These are phyloP conservation scores for Fusarium sp. DNA, from an alignment of 2,329 filamentous ascomycete genomes.

Conservation along the genomic window DNA sequence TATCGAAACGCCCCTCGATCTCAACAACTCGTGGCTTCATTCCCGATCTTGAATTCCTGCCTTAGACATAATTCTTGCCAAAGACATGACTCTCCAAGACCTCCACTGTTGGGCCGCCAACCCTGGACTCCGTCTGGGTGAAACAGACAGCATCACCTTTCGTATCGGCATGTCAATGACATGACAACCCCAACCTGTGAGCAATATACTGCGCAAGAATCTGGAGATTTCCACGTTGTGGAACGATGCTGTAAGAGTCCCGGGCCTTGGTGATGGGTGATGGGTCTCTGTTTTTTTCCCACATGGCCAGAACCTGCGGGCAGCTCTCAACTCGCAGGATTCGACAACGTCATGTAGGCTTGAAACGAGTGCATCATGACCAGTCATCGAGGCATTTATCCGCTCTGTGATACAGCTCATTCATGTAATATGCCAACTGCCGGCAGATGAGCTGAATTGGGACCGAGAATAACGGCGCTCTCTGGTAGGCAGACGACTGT, in stretches of 20 bases:
- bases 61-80: neutral
- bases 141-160: neutral
- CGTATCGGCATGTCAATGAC: slow-evolving; percentile 4
- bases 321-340: slow-evolving; percentile 11
- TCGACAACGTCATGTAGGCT: slow-evolving; percentile 7
- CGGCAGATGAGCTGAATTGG: neutral
- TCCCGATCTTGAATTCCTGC: neutral
- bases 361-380: slow-evolving; percentile 12
- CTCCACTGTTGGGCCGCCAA: neutral
- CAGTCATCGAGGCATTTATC: slow-evolving; percentile 2
- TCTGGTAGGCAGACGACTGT: neutral
- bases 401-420: neutral
- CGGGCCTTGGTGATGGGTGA: slow-evolving; percentile 3
- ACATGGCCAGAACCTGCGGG: neutral
- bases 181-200: neutral
- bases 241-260: slow-evolving; percentile 21
- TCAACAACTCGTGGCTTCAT: neutral
- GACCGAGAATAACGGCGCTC: neutral
- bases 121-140: neutral
- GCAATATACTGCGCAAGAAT: neutral
- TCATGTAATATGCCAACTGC: neutral
- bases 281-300: neutral
- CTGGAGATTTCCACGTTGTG: slow-evolving; percentile 8
- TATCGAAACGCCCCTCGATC: neutral
- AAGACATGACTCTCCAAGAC: neutral